Percentiles rank a stretch among this genome's conserved stretches.
These are phyloP conservation scores for Venturia carpophila DNA, from an alignment of 2,329 filamentous ascomycete genomes.

Conservation along the genomic window DNA sequence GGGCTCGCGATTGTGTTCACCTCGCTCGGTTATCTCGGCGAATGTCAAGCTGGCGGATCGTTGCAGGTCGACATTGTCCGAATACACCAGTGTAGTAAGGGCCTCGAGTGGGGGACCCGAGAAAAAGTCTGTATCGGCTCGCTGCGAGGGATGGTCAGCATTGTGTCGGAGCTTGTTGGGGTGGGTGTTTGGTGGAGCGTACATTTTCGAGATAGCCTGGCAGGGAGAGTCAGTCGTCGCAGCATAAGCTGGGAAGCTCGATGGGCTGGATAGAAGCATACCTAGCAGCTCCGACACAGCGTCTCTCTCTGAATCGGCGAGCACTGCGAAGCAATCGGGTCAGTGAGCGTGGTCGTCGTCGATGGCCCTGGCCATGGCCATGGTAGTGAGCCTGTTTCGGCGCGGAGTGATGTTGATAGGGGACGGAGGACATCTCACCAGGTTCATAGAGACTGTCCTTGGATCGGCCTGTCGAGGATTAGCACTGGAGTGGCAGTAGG, in stretches of 20 bases:
- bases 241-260: background rate
- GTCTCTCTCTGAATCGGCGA: conserved; percentile 93
- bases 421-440: conserved; percentile 1
- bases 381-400: background rate
- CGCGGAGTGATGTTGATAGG: background rate
- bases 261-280: conserved; percentile 6
- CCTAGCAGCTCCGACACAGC: conserved; percentile 83
- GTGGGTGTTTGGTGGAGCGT: conserved; percentile 28
- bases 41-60: conserved; percentile 96
- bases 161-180: conserved; percentile 20
- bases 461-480: conserved; percentile 23
- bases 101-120: conserved; percentile 88
- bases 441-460: conserved; percentile 42
- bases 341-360: background rate
- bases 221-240: conserved; percentile 2
- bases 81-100: conserved; percentile 92
- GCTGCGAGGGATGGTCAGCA: conserved; percentile 44
- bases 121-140: conserved; percentile 97
- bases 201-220: conserved; percentile 90
- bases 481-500: background rate
- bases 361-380: background rate
- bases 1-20: conserved; percentile 43
- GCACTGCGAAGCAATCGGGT: conserved; percentile 51
- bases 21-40: conserved; percentile 96
- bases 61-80: conserved; percentile 96